Base-by-base conservation (phyloP, 495 filamentous ascomycete species). In the Bathelium albidoporum region DNA sequence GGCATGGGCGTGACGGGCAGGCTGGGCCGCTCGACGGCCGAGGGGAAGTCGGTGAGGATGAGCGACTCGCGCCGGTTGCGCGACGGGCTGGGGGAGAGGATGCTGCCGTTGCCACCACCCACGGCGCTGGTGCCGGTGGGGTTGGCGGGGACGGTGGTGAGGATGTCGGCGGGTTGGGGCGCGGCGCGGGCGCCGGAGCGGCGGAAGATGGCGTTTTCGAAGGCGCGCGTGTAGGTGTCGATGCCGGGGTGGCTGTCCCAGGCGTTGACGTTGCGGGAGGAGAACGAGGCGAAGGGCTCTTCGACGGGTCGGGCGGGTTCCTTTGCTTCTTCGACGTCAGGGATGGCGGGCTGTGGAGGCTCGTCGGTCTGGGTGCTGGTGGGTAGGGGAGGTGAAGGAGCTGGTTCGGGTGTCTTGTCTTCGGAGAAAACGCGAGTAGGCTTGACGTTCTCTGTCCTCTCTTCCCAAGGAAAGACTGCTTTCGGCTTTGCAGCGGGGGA, bases 1-100 rank as follows among this genome's bases (percentile, higher is more conserved):
- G 91, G 89, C 1, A 89, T 89, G 1, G 91, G 91, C 14, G 91
- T 96, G 29, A 96, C 91, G 20, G 91, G 90, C n/a, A 96, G 80
- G 68, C 88, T 91, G 45, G 91, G 91, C 20, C 91, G 82, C 73
- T 96, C 91, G 64, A 82, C 73, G 72, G 87, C 89, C 66, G 82
- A 87, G 2, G 91, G 91, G 76, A 96, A 96, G 75, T 95, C 89
- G 29, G 90, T 95, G 26, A 95, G 74, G 65, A 78, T 87, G 63
- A 83, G 81, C 71, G 81, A 83, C 61, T 79, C 78, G 36, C 79
- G 72, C 62, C 77, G 76, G 43, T 73, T 72, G 22, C 41, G 32
- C 0, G 44, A 49, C 20, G 24, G 22, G 20, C 2, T 4, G 49
- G 24, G 11, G 20, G 44, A 22, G 1, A 16, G 44, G 20, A n/a